Conservation (phyloP, 2,329 filamentous ascomycete genomes). For the Colletotrichum agaves region DNA sequence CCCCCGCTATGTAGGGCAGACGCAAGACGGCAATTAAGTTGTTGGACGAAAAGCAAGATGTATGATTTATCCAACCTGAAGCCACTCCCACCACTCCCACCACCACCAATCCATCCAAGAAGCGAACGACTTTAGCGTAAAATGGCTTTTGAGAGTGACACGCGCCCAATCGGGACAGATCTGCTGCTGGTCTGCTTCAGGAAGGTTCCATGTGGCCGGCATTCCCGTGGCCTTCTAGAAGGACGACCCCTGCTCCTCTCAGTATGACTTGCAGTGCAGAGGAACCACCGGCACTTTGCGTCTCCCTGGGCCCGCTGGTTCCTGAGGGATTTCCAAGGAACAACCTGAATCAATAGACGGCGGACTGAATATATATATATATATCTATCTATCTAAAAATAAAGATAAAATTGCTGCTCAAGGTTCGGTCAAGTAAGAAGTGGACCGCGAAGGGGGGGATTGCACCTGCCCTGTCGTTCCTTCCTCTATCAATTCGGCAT, state of each 20-base stretch:
- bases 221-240: slow-evolving; percentile 34
- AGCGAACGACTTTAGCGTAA: neutral
- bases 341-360: no score
- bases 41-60: neutral
- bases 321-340: neutral
- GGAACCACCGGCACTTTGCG: slow-evolving; percentile 2
- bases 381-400: no score
- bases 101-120: neutral
- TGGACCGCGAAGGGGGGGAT: neutral
- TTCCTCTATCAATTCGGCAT: no score
- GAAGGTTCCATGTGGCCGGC: slow-evolving; percentile 25
- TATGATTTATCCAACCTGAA: slow-evolving; percentile 16
- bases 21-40: neutral
- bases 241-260: slow-evolving; percentile 22
- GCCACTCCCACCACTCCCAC: neutral
- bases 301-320: neutral
- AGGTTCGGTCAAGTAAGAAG: no score
- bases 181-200: slow-evolving; percentile 25
- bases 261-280: neutral
- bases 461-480: no score
- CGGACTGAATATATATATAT: no score
- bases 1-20: neutral
- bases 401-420: no score
- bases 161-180: slow-evolving; percentile 9
- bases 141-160: neutral